Evolutionary conservation across 768 basidiomycete species (phyloP).

Genomic region (Boletus rex-veris): DNA sequence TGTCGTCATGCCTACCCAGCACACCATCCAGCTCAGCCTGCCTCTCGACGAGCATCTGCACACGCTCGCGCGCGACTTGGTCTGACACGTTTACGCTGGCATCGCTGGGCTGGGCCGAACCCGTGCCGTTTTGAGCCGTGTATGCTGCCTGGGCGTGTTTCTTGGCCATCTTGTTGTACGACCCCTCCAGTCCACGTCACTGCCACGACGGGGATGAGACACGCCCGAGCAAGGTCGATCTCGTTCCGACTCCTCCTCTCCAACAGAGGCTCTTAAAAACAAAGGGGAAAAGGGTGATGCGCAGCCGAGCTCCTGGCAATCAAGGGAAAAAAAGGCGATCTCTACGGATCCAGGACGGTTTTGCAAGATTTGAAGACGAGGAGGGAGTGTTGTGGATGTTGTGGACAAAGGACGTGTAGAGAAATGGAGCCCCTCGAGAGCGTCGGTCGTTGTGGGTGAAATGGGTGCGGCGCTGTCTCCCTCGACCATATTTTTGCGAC

Average conservation of each 20-base stretch:
- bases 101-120: not conserved
- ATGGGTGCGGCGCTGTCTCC: conserved; percentile 19
- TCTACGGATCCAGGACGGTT: conserved; percentile 65
- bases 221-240: not conserved
- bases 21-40: conserved; percentile 58
- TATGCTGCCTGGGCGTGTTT: conserved; percentile 13
- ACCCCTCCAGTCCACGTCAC: conserved; percentile 1
- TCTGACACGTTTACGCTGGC: conserved; percentile 9
- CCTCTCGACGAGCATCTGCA: conserved; percentile 52
- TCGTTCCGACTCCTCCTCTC: not conserved
- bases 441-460: conserved; percentile 22
- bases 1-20: conserved; percentile 63
- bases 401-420: conserved; percentile 4
- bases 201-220: not conserved
- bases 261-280: not conserved
- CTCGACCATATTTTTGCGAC: conserved; percentile 34
- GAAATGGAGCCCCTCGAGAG: conserved; percentile 8
- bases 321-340: conserved; percentile 42
- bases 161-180: conserved; percentile 19
- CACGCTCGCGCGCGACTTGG: conserved; percentile 35
- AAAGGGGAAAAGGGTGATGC: not conserved
- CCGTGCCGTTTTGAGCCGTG: not conserved
- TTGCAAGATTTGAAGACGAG: conserved; percentile 53
- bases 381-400: not conserved
- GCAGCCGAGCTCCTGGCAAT: not conserved